Evolutionary conservation across 768 basidiomycete species (phyloP).

Genomic region (Termitomyces bulborhizus): DNA sequence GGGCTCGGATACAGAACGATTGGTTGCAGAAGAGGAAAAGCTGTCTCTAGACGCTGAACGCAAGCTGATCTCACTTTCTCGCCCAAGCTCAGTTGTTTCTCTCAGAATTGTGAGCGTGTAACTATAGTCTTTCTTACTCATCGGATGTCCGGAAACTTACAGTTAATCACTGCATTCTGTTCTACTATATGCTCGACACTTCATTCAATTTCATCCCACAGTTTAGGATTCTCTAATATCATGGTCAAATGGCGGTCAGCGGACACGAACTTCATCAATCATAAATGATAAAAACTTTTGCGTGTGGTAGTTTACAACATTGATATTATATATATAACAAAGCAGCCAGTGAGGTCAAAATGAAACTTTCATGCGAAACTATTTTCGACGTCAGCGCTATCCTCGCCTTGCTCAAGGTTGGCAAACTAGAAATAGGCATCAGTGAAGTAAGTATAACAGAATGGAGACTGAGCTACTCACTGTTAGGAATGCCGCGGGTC

Average conservation of each 20-base stretch:
- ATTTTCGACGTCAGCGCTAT: slow-evolving; percentile 94
- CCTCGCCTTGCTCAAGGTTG: slow-evolving; percentile 83
- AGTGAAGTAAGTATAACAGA: neutral
- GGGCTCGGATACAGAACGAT: slow-evolving; percentile 23
- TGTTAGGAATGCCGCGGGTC: slow-evolving; percentile 90
- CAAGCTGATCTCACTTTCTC: slow-evolving; percentile 34
- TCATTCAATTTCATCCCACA: neutral
- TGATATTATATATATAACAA: slow-evolving; percentile 1
- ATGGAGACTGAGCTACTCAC: slow-evolving; percentile 36
- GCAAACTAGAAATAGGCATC: slow-evolving; percentile 57
- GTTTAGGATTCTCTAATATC: neutral
- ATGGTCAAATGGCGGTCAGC: neutral
- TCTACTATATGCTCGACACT: slow-evolving; percentile 3
- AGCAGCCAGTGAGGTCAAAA: neutral
- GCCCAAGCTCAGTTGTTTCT: slow-evolving; percentile 47
- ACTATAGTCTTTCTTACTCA: neutral
- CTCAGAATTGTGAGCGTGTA: slow-evolving; percentile 42
- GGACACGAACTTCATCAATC: neutral
- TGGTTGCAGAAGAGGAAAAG: slow-evolving; percentile 19
- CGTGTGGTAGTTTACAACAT: slow-evolving; percentile 12
- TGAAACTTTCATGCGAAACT: slow-evolving; percentile 64
- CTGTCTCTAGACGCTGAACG: slow-evolving; percentile 24
- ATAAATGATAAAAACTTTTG: neutral
- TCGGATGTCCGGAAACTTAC: neutral
- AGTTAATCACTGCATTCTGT: slow-evolving; percentile 3